Evolutionary conservation across 164 flowering plant species (phyloP).

Genomic region (Stephania cephalantha): DNA sequence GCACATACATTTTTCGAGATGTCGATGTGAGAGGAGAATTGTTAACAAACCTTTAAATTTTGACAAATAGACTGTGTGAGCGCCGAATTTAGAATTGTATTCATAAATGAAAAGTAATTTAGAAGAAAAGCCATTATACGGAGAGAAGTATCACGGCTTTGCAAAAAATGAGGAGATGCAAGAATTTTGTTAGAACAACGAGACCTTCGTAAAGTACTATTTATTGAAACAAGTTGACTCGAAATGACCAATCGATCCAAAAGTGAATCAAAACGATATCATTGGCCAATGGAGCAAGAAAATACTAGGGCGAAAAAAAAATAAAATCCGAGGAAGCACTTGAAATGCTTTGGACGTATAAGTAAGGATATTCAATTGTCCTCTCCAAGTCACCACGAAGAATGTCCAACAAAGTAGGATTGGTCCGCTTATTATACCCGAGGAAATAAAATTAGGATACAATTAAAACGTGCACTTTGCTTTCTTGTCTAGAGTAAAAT

Average conservation of each 20-base stretch:
- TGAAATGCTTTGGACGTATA: constrained; percentile 74
- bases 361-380: constrained; percentile 57
- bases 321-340: constrained; percentile 35
- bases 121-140: constrained; percentile 85
- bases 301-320: not conserved
- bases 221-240: no score
- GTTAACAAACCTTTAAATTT: no score
- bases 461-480: not conserved
- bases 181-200: not conserved
- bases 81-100: no score
- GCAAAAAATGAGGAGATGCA: constrained; percentile 20
- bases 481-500: not conserved
- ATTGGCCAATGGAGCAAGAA: not conserved
- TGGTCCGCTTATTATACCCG: constrained; percentile 84
- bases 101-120: no score
- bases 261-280: not conserved
- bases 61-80: no score
- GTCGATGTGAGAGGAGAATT: no score
- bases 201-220: no score
- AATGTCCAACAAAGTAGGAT: constrained; percentile 75
- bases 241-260: not conserved
- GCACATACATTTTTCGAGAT: no score
- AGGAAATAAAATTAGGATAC: constrained; percentile 7
- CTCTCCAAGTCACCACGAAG: constrained; percentile 63
- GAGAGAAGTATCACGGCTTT: constrained; percentile 79